Percentiles rank a stretch among this genome's conserved stretches.
Conservation (phyloP, 2,329 filamentous ascomycete genomes). For the Diplocarpon rosae region DNA sequence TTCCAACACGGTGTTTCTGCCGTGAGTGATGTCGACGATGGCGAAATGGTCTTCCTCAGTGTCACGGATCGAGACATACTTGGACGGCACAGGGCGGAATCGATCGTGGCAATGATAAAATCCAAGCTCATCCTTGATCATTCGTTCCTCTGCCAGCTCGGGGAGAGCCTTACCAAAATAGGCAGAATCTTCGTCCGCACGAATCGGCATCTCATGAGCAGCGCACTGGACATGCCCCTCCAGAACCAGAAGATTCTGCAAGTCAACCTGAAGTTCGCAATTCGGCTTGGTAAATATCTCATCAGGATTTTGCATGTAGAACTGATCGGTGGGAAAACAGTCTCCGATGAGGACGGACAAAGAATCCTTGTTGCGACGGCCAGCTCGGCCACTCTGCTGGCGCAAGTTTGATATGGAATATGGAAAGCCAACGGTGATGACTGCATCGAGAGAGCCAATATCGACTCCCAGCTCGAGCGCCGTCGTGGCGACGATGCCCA, state of each 20-base stretch:
- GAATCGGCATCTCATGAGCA: constrained; percentile 87
- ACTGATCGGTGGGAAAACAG: constrained; percentile 80
- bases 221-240: constrained; percentile 96
- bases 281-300: constrained; percentile 91
- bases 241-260: constrained; percentile 81
- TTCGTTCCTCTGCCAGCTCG: constrained; percentile 60
- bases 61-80: constrained; percentile 78
- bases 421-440: constrained; percentile 87
- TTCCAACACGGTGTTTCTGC: constrained; percentile 76
- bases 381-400: constrained; percentile 89
- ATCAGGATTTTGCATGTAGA: constrained; percentile 94
- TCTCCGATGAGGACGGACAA: constrained; percentile 84
- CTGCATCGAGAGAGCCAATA: constrained; percentile 87
- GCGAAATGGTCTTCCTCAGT: constrained; percentile 89
- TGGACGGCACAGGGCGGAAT: constrained; percentile 76
- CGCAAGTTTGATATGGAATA: constrained; percentile 91
- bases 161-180: constrained; percentile 73
- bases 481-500: constrained; percentile 89
- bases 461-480: constrained; percentile 91
- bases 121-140: constrained; percentile 62
- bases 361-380: constrained; percentile 85
- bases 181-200: constrained; percentile 57
- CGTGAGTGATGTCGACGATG: constrained; percentile 77
- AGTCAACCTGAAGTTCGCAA: constrained; percentile 76
- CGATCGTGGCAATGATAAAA: constrained; percentile 86